Conservation (phyloP, 2,329 filamentous ascomycete species). For the Amesomyces nigricolor region DNA sequence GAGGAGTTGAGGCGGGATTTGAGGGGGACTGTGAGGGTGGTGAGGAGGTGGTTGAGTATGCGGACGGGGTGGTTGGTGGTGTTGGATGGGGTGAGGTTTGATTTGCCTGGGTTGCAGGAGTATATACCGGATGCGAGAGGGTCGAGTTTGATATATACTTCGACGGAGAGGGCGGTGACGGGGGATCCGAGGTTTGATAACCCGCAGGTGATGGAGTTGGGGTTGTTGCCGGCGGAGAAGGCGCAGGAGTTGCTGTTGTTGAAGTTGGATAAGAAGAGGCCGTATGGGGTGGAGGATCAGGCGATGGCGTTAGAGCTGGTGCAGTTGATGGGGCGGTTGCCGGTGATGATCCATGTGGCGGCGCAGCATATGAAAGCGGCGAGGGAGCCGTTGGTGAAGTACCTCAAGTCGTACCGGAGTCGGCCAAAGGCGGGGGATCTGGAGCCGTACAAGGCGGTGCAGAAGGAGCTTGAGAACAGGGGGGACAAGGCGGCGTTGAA, state of each 20-base stretch:
- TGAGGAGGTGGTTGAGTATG: conserved; percentile 56
- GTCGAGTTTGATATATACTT: conserved; percentile 64
- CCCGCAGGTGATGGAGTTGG: conserved; percentile 51
- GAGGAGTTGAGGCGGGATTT: conserved; percentile 35
- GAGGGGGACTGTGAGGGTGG: conserved; percentile 47
- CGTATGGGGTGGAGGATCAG: conserved; percentile 49
- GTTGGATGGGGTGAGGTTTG: conserved; percentile 61
- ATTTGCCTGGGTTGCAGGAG: conserved; percentile 48
- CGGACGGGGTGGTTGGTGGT: conserved; percentile 62
- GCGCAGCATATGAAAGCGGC: conserved; percentile 57
- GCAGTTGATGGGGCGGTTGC: conserved; percentile 57
- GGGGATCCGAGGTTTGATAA: conserved; percentile 55
- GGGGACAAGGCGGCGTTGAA: conserved; percentile 53
- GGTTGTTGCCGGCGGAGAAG: conserved; percentile 49
- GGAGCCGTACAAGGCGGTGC: conserved; percentile 43
- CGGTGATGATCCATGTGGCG: conserved; percentile 62
- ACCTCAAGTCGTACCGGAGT: conserved; percentile 51
- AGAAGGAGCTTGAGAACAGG: conserved; percentile 43
- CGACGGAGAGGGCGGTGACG: conserved; percentile 52
- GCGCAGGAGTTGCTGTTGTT: conserved; percentile 56
- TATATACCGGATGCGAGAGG: conserved; percentile 61
- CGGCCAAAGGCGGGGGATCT: conserved; percentile 49
- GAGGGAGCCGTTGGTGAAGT: conserved; percentile 55
- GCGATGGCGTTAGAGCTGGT: conserved; percentile 57
- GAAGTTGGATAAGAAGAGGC: conserved; percentile 54